A percentile compares a stretch with the other conserved stretches of the same genome.
Evolutionary conservation across 2,329 filamentous ascomycete species (phyloP).

Genomic region (Helotiales sp.): DNA sequence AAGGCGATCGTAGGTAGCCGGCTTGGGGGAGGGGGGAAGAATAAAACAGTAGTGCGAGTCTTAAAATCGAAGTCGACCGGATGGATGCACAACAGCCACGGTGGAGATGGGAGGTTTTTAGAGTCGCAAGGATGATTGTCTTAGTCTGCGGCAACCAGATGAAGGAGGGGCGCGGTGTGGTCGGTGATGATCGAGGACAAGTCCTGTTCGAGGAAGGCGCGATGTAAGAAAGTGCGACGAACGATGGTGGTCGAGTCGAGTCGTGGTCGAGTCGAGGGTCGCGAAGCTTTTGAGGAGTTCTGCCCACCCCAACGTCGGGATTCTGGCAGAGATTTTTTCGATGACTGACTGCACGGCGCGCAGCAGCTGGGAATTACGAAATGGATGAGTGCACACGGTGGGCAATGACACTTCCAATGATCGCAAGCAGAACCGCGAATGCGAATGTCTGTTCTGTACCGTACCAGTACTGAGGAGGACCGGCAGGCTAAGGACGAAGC

Average conservation of each 20-base stretch:
- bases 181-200: conserved; percentile 4
- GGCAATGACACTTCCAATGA: background rate
- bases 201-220: background rate
- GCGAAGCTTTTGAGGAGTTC: background rate
- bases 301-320: background rate
- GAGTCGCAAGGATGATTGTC: conserved; percentile 21
- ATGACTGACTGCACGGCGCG: background rate
- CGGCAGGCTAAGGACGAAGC: background rate
- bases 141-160: conserved; percentile 22
- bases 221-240: conserved; percentile 1
- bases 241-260: background rate
- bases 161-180: conserved; percentile 10
- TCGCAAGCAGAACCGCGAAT: conserved; percentile 1
- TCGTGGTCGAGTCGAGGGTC: background rate
- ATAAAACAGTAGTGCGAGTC: conserved; percentile 8
- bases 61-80: conserved; percentile 7
- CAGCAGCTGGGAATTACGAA: background rate
- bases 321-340: too few species aligned
- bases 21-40: conserved; percentile 4
- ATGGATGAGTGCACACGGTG: background rate
- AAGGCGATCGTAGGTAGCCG: conserved; percentile 17
- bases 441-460: background rate
- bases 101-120: conserved; percentile 6
- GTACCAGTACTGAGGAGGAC: background rate
- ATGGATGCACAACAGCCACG: conserved; percentile 6